phyloP scores from a whole-genome alignment of 495 filamentous ascomycete species.

The Aspergillus sclerotiicarbonarius region DNA sequence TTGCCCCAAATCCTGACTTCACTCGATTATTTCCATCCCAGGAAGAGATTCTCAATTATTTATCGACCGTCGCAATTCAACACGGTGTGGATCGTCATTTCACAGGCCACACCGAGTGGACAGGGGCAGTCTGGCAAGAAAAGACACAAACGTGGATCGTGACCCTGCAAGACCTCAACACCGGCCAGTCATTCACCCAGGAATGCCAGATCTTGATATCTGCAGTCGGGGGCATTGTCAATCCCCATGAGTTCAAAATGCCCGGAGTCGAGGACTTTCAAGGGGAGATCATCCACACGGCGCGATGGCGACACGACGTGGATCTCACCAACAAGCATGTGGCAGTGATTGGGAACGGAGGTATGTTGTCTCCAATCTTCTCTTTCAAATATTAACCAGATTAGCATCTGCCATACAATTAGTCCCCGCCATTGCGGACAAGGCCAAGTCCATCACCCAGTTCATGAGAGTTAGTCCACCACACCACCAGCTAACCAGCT shows the following conservation, averaged over 20 bases:
- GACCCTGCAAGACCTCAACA: constrained; percentile 13
- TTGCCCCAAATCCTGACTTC: constrained; percentile 27
- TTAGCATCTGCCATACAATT: constrained; percentile 16
- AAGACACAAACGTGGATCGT: constrained; percentile 18
- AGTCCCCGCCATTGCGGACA: constrained; percentile 12
- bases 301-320: constrained; percentile 54
- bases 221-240: constrained; percentile 43
- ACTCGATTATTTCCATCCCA: constrained; percentile 22
- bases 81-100: constrained; percentile 20
- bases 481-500: background rate
- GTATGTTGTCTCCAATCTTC: background rate
- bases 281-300: constrained; percentile 55
- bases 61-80: constrained; percentile 1
- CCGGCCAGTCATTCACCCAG: constrained; percentile 19
- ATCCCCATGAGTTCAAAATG: constrained; percentile 46
- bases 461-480: constrained; percentile 14
- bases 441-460: constrained; percentile 13
- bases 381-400: background rate
- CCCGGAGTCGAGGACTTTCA: constrained; percentile 46
- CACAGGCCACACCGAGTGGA: constrained; percentile 16
- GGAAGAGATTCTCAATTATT: constrained; percentile 10
- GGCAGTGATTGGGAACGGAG: constrained; percentile 52
- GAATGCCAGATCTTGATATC: constrained; percentile 48
- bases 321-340: constrained; percentile 54
- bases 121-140: constrained; percentile 19